Evolutionary conservation across 2,329 filamentous ascomycete species (phyloP).

Genomic region (Laburnicola sp.): DNA sequence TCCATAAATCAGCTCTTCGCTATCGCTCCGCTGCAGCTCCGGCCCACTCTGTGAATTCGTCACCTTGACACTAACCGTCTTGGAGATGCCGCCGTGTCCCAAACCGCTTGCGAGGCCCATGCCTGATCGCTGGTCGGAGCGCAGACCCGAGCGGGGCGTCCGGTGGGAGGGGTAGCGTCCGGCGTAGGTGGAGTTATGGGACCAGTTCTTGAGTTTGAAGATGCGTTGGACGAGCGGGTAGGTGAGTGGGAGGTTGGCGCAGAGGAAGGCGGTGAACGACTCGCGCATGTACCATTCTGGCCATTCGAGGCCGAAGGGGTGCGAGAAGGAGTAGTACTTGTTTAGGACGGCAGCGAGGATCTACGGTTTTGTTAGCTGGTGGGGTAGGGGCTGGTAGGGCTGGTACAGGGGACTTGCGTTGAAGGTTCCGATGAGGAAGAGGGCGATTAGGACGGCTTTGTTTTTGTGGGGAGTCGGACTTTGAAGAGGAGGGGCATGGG

Average conservation of each 20-base stretch:
- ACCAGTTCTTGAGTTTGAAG: constrained; percentile 45
- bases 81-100: constrained; percentile 7
- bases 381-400: neutral
- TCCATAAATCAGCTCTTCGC: constrained; percentile 13
- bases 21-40: constrained; percentile 6
- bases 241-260: constrained; percentile 63
- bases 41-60: neutral
- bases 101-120: neutral
- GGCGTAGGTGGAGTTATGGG: constrained; percentile 27
- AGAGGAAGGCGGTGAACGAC: constrained; percentile 61
- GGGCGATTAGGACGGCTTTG: constrained; percentile 57
- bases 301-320: constrained; percentile 60
- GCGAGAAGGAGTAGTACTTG: constrained; percentile 63
- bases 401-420: constrained; percentile 28
- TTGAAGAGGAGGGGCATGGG: constrained; percentile 53
- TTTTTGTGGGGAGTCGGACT: constrained; percentile 50
- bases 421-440: constrained; percentile 59
- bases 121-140: constrained; percentile 5
- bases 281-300: constrained; percentile 64
- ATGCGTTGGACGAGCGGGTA: constrained; percentile 60
- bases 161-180: constrained; percentile 6
- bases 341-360: constrained; percentile 63
- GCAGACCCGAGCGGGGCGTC: constrained; percentile 3
- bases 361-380: constrained; percentile 6
- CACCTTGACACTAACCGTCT: constrained; percentile 12